Percentiles rank a stretch among this genome's conserved stretches.
phyloP scores from a whole-genome alignment of 805 yeast genomes.

The Ogataea ganodermae region DNA sequence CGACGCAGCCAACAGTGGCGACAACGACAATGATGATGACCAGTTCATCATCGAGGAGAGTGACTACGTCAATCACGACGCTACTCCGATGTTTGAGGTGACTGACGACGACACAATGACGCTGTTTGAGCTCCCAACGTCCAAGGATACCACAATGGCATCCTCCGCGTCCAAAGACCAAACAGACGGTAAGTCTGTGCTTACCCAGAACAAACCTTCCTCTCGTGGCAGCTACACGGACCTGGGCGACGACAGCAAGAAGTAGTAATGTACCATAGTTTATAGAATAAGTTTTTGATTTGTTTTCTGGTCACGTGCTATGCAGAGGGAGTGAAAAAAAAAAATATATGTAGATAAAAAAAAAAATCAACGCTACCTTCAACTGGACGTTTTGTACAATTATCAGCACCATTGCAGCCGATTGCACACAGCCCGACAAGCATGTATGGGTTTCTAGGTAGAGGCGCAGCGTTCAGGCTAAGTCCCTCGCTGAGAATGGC shows the following conservation, averaged over 20 bases:
- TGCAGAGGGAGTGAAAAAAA: no score
- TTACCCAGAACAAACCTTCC: neutral
- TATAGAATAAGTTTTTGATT: no score
- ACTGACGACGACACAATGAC: constrained; percentile 22
- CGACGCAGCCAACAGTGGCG: neutral
- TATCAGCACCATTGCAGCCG: no score
- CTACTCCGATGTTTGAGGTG: neutral
- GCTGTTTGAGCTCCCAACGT: constrained; percentile 18
- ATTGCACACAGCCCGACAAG: neutral
- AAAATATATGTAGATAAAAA: neutral
- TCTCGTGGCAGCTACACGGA: neutral
- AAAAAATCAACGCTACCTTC: neutral
- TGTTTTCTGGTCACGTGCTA: no score
- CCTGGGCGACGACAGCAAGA: no score
- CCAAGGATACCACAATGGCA: neutral
- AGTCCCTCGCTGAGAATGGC: neutral
- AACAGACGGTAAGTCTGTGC: neutral
- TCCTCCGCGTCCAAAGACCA: neutral
- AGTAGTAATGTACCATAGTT: no score
- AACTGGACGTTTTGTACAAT: no score
- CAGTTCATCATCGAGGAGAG: constrained; percentile 18
- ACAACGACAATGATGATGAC: constrained; percentile 5
- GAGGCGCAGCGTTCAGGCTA: neutral
- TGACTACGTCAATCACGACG: constrained; percentile 16
- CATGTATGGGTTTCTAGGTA: neutral